These are phyloP conservation scores for Allium fistulosum DNA, from an alignment of 106 monocot genomes.

Conservation along the genomic window DNA sequence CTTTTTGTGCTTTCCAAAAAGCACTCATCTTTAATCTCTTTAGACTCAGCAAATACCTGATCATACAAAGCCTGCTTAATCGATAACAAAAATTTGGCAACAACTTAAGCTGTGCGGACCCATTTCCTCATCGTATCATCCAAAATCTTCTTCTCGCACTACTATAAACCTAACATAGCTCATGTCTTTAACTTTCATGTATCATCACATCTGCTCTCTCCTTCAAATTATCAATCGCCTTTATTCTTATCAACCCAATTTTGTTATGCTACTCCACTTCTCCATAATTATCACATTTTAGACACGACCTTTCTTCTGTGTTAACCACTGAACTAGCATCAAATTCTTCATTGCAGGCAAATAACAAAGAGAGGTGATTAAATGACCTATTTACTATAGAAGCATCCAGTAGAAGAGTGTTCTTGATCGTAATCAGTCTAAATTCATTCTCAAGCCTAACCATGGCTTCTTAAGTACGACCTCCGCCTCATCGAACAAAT, in stretches of 20 bases:
- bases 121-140: slow-evolving; percentile 80
- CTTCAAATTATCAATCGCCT: slow-evolving; percentile 27
- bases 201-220: slow-evolving; percentile 63
- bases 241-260: slow-evolving; percentile 25
- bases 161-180: slow-evolving; percentile 55
- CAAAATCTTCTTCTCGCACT: slow-evolving; percentile 30
- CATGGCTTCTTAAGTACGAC: slow-evolving; percentile 51
- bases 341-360: slow-evolving; percentile 9
- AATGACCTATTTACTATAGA: slow-evolving; percentile 21
- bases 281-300: neutral
- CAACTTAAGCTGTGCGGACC: slow-evolving; percentile 40
- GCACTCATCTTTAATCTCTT: no score
- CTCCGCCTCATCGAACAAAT: slow-evolving; percentile 42
- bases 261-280: neutral
- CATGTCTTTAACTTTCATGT: slow-evolving; percentile 36
- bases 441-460: slow-evolving; percentile 71
- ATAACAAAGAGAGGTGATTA: slow-evolving; percentile 6
- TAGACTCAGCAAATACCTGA: no score
- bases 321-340: neutral
- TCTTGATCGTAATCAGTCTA: slow-evolving; percentile 46
- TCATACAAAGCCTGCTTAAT: no score
- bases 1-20: no score
- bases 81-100: no score
- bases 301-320: neutral
- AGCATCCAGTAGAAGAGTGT: slow-evolving; percentile 38